Base-by-base conservation (phyloP, 805 yeast species). In the Candida rishiriensis region DNA sequence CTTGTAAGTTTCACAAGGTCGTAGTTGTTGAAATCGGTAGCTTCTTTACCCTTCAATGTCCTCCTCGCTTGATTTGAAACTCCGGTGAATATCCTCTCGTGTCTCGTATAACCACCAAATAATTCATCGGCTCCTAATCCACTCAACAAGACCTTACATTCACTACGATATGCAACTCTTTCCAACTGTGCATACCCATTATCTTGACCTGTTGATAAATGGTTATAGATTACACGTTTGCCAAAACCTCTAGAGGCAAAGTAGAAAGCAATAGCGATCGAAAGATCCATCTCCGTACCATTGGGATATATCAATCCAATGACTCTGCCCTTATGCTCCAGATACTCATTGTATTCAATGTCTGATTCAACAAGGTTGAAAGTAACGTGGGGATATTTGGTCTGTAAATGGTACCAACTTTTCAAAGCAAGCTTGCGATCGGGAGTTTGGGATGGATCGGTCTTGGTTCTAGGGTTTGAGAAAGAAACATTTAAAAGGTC, bases 61-160 rank as follows among this genome's bases (percentile, higher is more conserved):
- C 59, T 41, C 43, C 54, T 45, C 35, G 51, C 39, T 49, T 60
- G 44, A 49, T 55, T 51, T 44, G 65, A 48, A 5, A 59, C 41
- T 11, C 55, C 53, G 0, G 70, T 65, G 57, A 76, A 75, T 1
- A 76, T 56, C 30, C 77, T 63, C 49, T 78, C 83, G 54, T 93
- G 95, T 37, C 97, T 73, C 17, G 95, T 86, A 61, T 93, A 93
- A 0, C 99, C 99, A 0, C 96, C 99, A 69, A 86, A 90, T 15
- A 93, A 66, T 63, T 93, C 99, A 66, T 93, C 99, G 0, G 99
- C 99, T 1, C 99, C 99, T 11, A 93, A 70, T 0, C 99, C 99
- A 42, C 96, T 87, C 31, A 93, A 69, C 9, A 93, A 62, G 0
- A 93, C 96, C 51, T 79, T 76, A 9, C 88, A 76, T 9, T 64